Evolutionary conservation across 371 early-diverging fungal genomes (phyloP).

Genomic region (Capillidium heterosporum): DNA sequence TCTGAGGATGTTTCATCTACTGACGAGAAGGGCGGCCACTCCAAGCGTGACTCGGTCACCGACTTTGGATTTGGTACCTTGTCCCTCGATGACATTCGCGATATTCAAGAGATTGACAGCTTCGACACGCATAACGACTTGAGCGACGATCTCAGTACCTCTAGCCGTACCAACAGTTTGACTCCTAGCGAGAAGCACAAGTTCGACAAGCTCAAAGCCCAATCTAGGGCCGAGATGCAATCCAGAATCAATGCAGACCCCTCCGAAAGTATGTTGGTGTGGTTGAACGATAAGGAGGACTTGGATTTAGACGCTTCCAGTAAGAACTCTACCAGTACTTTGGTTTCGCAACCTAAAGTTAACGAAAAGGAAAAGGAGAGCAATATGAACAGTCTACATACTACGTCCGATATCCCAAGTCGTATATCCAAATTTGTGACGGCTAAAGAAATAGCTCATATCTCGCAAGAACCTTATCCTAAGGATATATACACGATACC

Average conservation of each 20-base stretch:
- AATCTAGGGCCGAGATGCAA: not conserved
- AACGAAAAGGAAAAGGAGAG: not conserved
- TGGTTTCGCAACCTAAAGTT: too few species aligned
- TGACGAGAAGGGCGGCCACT: not conserved
- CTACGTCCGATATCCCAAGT: not conserved
- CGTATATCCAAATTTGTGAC: not conserved
- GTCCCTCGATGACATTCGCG: not conserved
- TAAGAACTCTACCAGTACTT: too few species aligned
- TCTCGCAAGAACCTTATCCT: constrained; percentile 7
- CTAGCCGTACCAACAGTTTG: too few species aligned
- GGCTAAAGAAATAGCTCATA: not conserved
- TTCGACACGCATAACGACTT: not conserved
- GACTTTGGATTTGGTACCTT: not conserved
- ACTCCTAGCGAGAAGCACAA: too few species aligned
- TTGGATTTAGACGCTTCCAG: not conserved
- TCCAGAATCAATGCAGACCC: not conserved
- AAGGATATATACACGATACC: not conserved
- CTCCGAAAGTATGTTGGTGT: not conserved
- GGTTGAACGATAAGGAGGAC: not conserved
- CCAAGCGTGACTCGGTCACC: not conserved
- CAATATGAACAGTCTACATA: not conserved
- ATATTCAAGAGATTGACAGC: constrained; percentile 1
- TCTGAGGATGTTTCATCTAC: not conserved
- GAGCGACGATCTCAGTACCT: not conserved
- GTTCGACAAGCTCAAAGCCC: not conserved